These are phyloP conservation scores for Chrysoporthe puriensis DNA, from an alignment of 2,329 filamentous ascomycete species.

Conservation along the genomic window DNA sequence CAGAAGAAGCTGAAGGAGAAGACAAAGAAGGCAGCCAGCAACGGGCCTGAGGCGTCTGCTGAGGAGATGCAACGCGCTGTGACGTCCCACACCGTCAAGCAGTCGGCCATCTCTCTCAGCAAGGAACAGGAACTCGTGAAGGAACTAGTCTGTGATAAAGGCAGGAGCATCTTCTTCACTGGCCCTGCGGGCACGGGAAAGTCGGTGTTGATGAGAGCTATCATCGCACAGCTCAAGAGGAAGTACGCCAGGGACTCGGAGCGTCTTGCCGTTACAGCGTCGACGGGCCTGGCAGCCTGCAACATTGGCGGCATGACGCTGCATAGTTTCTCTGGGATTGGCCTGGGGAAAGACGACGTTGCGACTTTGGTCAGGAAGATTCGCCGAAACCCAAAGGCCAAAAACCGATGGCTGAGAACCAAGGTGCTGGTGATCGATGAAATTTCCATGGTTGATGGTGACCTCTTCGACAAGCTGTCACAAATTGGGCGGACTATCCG, in stretches of 20 bases:
- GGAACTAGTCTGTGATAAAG: slow-evolving; percentile 77
- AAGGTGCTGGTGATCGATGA: slow-evolving; percentile 92
- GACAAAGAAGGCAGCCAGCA: slow-evolving; percentile 48
- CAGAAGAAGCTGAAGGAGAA: slow-evolving; percentile 74
- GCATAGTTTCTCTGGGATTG: slow-evolving; percentile 95
- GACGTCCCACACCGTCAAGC: slow-evolving; percentile 41
- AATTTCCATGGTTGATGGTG: slow-evolving; percentile 97
- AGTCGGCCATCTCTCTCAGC: slow-evolving; percentile 72
- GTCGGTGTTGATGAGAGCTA: slow-evolving; percentile 91
- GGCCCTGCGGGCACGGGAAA: slow-evolving; percentile 96
- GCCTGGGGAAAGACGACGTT: slow-evolving; percentile 87
- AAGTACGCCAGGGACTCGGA: slow-evolving; percentile 80
- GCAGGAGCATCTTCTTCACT: slow-evolving; percentile 95
- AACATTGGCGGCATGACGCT: slow-evolving; percentile 96
- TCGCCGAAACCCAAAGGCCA: slow-evolving; percentile 83
- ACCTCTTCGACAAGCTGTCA: slow-evolving; percentile 95
- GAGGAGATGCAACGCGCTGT: slow-evolving; percentile 52
- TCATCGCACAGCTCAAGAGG: slow-evolving; percentile 78
- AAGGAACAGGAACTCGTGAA: slow-evolving; percentile 85
- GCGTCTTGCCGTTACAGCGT: slow-evolving; percentile 89
- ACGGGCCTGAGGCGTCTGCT: slow-evolving; percentile 44
- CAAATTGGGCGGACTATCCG: slow-evolving; percentile 82
- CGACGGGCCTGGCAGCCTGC: slow-evolving; percentile 92
- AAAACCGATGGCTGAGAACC: slow-evolving; percentile 84
- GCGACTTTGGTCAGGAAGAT: slow-evolving; percentile 87